These are phyloP conservation scores for Mycena galopus DNA, from an alignment of 768 basidiomycete genomes.

Conservation along the genomic window DNA sequence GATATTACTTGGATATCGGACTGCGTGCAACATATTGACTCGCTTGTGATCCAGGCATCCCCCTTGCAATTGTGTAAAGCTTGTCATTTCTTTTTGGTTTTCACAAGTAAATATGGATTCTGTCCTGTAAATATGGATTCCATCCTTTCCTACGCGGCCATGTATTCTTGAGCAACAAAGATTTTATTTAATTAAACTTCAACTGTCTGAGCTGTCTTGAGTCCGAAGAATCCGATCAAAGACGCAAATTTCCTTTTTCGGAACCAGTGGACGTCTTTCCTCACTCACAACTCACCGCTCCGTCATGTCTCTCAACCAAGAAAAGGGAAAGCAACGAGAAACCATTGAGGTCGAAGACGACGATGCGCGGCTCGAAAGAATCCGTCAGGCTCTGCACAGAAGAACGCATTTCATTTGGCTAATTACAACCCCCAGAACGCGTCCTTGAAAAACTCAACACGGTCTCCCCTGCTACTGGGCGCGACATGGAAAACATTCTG, in stretches of 20 bases:
- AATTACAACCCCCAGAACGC: conserved; percentile 21
- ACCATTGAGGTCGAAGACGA: conserved; percentile 31
- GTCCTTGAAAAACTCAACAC: conserved; percentile 32
- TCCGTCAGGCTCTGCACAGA: conserved; percentile 18
- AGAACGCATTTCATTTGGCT: background rate
- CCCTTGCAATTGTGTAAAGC: background rate
- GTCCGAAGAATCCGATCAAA: background rate
- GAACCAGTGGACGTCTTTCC: too few species aligned
- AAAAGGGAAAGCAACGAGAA: conserved; percentile 30
- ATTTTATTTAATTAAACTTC: too few species aligned
- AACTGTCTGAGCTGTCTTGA: too few species aligned
- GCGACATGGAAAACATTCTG: conserved; percentile 18
- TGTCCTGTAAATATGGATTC: background rate
- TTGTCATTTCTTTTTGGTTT: background rate
- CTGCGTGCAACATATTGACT: background rate
- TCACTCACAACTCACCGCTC: background rate
- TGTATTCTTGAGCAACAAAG: too few species aligned
- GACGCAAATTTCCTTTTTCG: background rate
- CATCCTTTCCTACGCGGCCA: too few species aligned
- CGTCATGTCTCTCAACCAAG: background rate
- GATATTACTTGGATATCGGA: background rate
- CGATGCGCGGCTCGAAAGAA: conserved; percentile 32
- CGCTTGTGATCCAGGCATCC: background rate
- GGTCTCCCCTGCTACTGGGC: background rate
- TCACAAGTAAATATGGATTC: background rate